Base-by-base conservation (phyloP, 352 stramenopile species). In the Phytophthora litchii region DNA sequence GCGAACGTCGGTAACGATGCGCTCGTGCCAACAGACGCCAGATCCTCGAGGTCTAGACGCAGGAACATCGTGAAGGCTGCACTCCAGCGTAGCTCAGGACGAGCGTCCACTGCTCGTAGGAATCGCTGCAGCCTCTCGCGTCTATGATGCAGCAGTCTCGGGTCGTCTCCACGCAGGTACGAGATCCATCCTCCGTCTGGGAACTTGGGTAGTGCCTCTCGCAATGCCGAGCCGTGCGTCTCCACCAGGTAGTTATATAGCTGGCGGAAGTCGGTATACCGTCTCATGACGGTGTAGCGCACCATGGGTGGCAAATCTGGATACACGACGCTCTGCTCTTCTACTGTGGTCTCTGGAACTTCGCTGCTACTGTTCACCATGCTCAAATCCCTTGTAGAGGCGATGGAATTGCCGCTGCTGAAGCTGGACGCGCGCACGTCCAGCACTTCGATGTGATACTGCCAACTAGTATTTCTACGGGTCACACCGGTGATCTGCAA, bases 401-500 rank as follows among this genome's bases (percentile, higher is more conserved):
- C 49, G 25, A 19, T 46, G 14, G 53, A 54, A 27, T 46, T 58
- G 32, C 42, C 50, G 44, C 60, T 74, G 21, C 25, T 57, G 32
- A 58, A 57, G 59, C 59, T 66, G 29, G 42, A 56, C 14, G 53
- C 65, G 41, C 83, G 80, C 20, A 86, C 74, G 62, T 92, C 80
- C 38, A 92, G 75, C 60, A 88, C 78, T 37, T 92, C 80, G 60
- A 92, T 85, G 69, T 92, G 83, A 65, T 92, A 92, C 52, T 88
- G 74, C 83, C 83, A 92, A 29, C 76, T 88, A 29, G 70, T 25
- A 35, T 72, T 78, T 47, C 78, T 79, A 27, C 86, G 86, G 27
- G 78, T 86, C 40, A 84, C 83, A 41, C 83, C 83, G 0, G 80
- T 90, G 64, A 92, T 89, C 54, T 83, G 75, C 60, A 92, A 34